Conservation (phyloP, 208 protist species). For the Polymyxa betae region DNA sequence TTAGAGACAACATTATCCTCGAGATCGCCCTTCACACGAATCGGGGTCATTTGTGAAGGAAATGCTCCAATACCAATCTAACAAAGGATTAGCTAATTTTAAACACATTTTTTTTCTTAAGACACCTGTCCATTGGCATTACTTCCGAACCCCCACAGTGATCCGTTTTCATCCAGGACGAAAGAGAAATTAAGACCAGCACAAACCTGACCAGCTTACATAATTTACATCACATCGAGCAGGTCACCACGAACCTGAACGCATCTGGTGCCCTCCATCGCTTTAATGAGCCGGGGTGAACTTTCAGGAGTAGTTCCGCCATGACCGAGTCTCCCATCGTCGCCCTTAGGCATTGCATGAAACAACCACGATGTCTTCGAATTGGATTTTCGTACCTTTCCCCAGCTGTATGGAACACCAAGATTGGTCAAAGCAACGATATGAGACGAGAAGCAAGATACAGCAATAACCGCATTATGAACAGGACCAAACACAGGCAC, state of each 20-base stretch:
- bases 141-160: conserved; percentile 27
- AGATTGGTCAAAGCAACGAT: conserved; percentile 16
- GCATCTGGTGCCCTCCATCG: not conserved
- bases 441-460: conserved; percentile 45
- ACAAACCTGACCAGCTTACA: not conserved
- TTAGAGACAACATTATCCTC: not conserved
- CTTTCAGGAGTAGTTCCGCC: conserved; percentile 4
- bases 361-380: not conserved
- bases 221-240: not conserved
- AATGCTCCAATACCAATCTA: conserved; percentile 2
- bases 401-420: not conserved
- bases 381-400: conserved; percentile 9
- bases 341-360: not conserved
- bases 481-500: not conserved
- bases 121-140: conserved; percentile 49
- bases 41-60: not conserved
- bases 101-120: not conserved
- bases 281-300: not conserved
- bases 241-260: not conserved
- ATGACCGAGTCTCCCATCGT: conserved; percentile 29
- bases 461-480: not conserved
- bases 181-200: conserved; percentile 16
- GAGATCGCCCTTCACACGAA: not conserved
- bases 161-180: not conserved
- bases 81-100: not conserved